Conservation (phyloP, 441 rosid species). For the Pelargonium cotyledonis region DNA sequence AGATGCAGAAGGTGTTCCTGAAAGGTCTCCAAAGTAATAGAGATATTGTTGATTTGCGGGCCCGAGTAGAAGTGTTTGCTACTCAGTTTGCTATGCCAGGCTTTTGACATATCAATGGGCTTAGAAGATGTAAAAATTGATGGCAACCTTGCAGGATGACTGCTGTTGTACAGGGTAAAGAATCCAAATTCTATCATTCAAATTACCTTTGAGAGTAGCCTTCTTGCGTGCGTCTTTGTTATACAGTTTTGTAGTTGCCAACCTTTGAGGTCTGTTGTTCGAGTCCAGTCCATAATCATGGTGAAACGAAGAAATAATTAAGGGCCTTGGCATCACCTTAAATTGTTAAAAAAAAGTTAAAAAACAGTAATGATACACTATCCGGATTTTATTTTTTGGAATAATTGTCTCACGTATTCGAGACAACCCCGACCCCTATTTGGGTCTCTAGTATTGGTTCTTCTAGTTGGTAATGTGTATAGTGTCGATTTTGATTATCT, state of each 20-base stretch:
- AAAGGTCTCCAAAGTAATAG: slow-evolving; percentile 60
- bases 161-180: no score
- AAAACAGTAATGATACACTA: no score
- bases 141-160: background rate
- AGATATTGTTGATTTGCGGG: slow-evolving; percentile 65
- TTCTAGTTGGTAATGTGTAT: background rate
- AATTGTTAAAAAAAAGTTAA: background rate
- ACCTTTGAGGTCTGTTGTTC: background rate
- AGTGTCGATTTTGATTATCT: no score
- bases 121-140: slow-evolving; percentile 4
- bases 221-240: no score
- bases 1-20: slow-evolving; percentile 57
- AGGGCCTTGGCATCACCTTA: background rate
- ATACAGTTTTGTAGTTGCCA: no score
- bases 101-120: slow-evolving; percentile 44
- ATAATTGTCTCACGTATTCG: no score
- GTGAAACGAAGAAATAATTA: background rate
- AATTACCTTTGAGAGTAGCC: background rate
- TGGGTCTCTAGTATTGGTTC: background rate
- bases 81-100: slow-evolving; percentile 90
- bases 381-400: no score
- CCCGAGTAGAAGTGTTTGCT: slow-evolving; percentile 72
- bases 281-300: background rate
- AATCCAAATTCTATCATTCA: background rate
- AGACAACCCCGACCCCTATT: no score